Evolutionary conservation across 2,329 filamentous ascomycete species (phyloP).

Genomic region (Catunica adiposa): DNA sequence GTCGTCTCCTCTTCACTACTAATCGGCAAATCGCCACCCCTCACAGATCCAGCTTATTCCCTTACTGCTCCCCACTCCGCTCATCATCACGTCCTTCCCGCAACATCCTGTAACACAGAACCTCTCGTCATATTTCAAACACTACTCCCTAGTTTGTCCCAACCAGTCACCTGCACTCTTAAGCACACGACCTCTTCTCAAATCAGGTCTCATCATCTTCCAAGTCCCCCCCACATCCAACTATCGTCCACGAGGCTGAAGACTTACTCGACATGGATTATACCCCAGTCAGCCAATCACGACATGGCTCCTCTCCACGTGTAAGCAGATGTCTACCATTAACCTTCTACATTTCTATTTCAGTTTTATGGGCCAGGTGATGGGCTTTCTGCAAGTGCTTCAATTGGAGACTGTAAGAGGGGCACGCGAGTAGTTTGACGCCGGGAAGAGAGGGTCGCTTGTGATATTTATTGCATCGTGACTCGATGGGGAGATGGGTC

Average conservation of each 20-base stretch:
- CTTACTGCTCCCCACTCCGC: no score
- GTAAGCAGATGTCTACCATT: background rate
- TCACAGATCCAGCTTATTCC: no score
- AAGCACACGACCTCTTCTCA: background rate
- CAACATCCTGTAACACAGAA: background rate
- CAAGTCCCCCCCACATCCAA: background rate
- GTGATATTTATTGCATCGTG: background rate
- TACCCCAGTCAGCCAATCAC: background rate
- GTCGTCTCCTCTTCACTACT: background rate
- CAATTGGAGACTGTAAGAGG: background rate
- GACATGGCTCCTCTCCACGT: background rate
- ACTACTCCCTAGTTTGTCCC: background rate
- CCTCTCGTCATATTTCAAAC: background rate
- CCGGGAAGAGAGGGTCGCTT: background rate
- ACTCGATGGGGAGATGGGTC: background rate
- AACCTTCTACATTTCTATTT: background rate
- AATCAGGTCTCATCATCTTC: background rate
- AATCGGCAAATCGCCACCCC: no score
- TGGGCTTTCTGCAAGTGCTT: no score
- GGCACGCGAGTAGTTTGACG: background rate
- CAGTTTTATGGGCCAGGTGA: background rate
- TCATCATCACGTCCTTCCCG: background rate
- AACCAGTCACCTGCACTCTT: background rate
- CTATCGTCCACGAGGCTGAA: background rate
- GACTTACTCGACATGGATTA: background rate